Evolutionary conservation across 257 asterid genomes (phyloP).

Genomic region (Henckelia pumila): DNA sequence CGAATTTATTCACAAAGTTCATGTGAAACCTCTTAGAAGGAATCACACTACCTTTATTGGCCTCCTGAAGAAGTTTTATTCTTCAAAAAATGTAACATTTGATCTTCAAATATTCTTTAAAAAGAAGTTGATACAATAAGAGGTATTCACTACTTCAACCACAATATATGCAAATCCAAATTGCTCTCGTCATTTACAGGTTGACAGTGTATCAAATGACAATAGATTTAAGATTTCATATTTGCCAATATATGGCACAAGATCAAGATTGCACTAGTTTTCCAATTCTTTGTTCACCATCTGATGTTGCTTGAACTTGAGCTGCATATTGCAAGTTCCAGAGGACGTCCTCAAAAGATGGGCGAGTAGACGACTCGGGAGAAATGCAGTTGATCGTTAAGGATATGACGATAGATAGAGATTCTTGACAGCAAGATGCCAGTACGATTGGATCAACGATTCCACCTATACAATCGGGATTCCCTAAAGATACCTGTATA

Average conservation of each 20-base stretch:
- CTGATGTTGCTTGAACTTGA: conserved; percentile 54
- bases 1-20: no score
- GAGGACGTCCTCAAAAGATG: conserved; percentile 66
- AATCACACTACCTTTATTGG: neutral
- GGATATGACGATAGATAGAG: conserved; percentile 51
- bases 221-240: no score
- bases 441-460: conserved; percentile 52
- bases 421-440: conserved; percentile 55
- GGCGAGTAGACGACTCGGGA: conserved; percentile 55
- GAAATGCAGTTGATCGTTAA: conserved; percentile 63
- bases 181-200: neutral
- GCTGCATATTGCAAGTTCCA: conserved; percentile 78
- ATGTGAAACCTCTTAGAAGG: neutral
- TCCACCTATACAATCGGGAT: conserved; percentile 41
- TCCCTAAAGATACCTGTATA: conserved; percentile 50
- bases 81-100: neutral
- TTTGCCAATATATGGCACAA: neutral
- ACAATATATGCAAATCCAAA: neutral
- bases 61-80: neutral
- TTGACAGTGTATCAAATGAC: neutral
- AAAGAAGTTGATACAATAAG: neutral
- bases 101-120: neutral
- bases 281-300: conserved; percentile 36
- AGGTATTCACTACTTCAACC: neutral
- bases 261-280: conserved; percentile 20